Evolutionary conservation across 2,329 filamentous ascomycete genomes (phyloP), one percentile per base, ranked within the genome.

Genomic region (Beauveria pseudobassiana): DNA sequence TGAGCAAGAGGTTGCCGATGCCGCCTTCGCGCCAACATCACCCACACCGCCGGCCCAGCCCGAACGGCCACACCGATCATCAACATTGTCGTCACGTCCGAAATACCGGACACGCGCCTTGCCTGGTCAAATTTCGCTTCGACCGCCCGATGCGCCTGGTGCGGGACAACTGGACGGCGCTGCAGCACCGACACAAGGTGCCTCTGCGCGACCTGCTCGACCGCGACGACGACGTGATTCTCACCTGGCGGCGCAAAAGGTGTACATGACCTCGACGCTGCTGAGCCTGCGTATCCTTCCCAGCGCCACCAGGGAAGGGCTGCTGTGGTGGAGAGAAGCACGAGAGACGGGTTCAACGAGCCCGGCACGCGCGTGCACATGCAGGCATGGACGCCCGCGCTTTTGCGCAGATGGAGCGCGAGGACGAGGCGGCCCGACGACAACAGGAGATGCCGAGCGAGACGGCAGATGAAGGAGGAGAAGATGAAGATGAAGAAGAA

Each of bases 211-310:
- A n/a, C 22, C 24, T 59, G 9, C 24, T 53, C 48, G 58, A 81
- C 3, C 71, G 80, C 26, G 74, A 79, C 2, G 75, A 80, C 5
- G 76, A 78, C 1, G 77, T 96, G 20, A 88, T 95, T 67, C 80
- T 98, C 61, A 95, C 90, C 0, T 96, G 90, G 87, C 87, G 87
- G 65, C 82, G 84, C 28, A 84, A 84, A 84, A 85, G 63, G 75
- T 96, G 3, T 96, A 89, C 70, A 85, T 89, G 65, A 82, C 83
- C n/a, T 90, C 89, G 5, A 93, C 88, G 1, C 87, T 90, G 63
- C 80, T 80, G 59, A 86, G 82, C 53, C 76, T 96, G 7, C 86
- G 87, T 7, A 81, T 95, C 51, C 70, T 75, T 9, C 76, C 78
- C 0, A 72, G 75, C 12, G 69, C 64, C 6, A 68, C 69, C 14